Percentiles rank a stretch among this genome's conserved stretches.
These are phyloP conservation scores for Chaetomium fimeti DNA, from an alignment of 495 filamentous ascomycete species.

Conservation along the genomic window DNA sequence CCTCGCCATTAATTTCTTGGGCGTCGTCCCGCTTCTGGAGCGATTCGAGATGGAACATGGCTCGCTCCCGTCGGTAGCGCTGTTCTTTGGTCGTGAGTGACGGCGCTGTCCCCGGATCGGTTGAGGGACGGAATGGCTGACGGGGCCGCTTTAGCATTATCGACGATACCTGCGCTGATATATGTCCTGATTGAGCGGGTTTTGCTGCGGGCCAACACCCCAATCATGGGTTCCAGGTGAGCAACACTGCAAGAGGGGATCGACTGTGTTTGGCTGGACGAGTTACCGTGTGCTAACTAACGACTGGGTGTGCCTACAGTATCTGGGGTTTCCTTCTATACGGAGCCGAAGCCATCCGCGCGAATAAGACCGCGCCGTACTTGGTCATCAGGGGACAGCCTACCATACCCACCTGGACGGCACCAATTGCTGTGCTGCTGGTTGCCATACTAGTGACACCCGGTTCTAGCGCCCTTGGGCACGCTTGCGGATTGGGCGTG, in stretches of 20 bases:
- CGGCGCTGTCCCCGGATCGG: not conserved
- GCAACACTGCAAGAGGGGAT: slow-evolving; percentile 17
- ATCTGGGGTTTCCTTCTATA: slow-evolving; percentile 90
- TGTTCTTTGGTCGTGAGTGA: slow-evolving; percentile 88
- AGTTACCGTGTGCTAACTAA: slow-evolving; percentile 12
- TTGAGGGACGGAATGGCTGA: not conserved
- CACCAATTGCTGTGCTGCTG: slow-evolving; percentile 72
- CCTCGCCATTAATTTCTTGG: slow-evolving; percentile 71
- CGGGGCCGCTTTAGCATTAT: slow-evolving; percentile 57
- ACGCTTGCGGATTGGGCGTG: slow-evolving; percentile 74
- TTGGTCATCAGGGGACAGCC: slow-evolving; percentile 65
- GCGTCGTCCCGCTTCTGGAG: slow-evolving; percentile 80
- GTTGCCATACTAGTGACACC: slow-evolving; percentile 72
- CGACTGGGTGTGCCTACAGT: slow-evolving; percentile 45
- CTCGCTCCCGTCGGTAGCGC: slow-evolving; percentile 74
- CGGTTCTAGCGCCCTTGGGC: slow-evolving; percentile 78
- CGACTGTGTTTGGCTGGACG: not conserved
- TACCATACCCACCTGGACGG: slow-evolving; percentile 87
- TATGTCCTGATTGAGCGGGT: slow-evolving; percentile 70
- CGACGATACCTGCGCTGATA: slow-evolving; percentile 70
- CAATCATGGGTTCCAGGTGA: slow-evolving; percentile 81
- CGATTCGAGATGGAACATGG: slow-evolving; percentile 93
- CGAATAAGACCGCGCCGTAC: slow-evolving; percentile 67
- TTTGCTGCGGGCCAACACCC: slow-evolving; percentile 61
- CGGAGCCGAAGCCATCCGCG: slow-evolving; percentile 78